These are phyloP conservation scores for Magnusiomyces magnusii DNA, from an alignment of 1,139 yeast genomes.

Conservation along the genomic window DNA sequence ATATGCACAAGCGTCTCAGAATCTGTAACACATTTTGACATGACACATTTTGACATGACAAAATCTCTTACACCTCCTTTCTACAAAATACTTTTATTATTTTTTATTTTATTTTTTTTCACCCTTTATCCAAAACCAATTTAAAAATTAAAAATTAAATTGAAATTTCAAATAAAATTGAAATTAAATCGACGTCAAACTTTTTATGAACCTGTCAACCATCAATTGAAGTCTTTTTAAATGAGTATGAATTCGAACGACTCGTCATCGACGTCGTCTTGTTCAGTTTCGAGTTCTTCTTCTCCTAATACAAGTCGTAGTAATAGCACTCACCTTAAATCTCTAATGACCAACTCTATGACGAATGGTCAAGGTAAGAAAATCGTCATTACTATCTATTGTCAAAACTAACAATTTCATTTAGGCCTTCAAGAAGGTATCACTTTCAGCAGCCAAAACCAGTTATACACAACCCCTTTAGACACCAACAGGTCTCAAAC, in stretches of 20 bases:
- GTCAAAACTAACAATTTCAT: not conserved
- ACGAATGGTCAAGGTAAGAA: not conserved
- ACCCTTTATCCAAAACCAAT: not conserved
- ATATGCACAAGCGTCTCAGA: not conserved
- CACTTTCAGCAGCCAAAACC: constrained; percentile 11
- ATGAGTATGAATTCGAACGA: not conserved
- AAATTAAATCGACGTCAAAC: not conserved
- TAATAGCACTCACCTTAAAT: not conserved
- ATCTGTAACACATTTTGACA: not conserved
- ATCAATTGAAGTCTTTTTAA: too few species aligned
- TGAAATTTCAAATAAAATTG: too few species aligned
- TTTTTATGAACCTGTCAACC: not conserved
- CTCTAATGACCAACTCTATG: not conserved
- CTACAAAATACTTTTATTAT: not conserved
- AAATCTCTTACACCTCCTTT: not conserved
- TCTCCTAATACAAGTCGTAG: too few species aligned
- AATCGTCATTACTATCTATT: not conserved
- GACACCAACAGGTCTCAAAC: constrained; percentile 15
- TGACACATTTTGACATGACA: not conserved
- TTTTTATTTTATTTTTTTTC: not conserved
- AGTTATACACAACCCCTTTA: constrained; percentile 6
- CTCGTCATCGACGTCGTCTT: not conserved
- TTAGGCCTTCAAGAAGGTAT: constrained; percentile 16
- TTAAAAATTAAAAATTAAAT: too few species aligned
- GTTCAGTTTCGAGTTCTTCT: not conserved